A percentile compares a stretch with the other conserved stretches of the same genome.
Evolutionary conservation across 306 rosid genomes (phyloP).

Genomic region (Chamaecrista fasciculata): DNA sequence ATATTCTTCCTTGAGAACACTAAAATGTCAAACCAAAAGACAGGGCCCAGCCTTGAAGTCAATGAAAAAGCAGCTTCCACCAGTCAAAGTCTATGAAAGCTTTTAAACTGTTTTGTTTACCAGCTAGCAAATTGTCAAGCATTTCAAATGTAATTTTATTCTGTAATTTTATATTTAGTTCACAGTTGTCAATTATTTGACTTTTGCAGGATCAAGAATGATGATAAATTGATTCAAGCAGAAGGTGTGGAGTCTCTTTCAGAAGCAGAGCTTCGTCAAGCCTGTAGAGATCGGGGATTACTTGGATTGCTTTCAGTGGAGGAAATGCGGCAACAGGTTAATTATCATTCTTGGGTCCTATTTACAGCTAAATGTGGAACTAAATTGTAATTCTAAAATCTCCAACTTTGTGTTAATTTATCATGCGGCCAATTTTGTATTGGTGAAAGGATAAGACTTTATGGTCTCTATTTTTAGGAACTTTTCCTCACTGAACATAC

Average conservation of each 20-base stretch:
- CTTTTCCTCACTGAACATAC: neutral
- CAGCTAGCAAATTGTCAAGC: neutral
- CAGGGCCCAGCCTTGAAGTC: too few species aligned
- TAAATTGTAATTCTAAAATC: conserved; percentile 9
- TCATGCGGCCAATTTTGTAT: neutral
- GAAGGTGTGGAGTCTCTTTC: conserved; percentile 88
- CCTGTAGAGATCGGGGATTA: conserved; percentile 86
- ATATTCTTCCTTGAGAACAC: too few species aligned
- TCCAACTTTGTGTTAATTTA: conserved; percentile 9
- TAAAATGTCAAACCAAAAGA: too few species aligned
- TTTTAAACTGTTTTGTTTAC: neutral
- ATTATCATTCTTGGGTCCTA: neutral
- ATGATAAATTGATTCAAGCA: conserved; percentile 68
- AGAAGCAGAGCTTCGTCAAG: conserved; percentile 82
- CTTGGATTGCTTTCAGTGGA: conserved; percentile 83
- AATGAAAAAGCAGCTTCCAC: too few species aligned
- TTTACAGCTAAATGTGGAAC: conserved; percentile 10
- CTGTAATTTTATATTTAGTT: neutral
- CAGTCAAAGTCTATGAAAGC: neutral
- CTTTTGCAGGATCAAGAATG: conserved; percentile 71
- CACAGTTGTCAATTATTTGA: conserved; percentile 24
- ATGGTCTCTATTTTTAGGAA: conserved; percentile 21
- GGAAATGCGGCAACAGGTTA: conserved; percentile 87
- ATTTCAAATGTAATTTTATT: neutral
- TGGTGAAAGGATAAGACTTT: neutral